Evolutionary conservation across 78 protist genomes (phyloP).

Genomic region (Protostelium mycophagum): DNA sequence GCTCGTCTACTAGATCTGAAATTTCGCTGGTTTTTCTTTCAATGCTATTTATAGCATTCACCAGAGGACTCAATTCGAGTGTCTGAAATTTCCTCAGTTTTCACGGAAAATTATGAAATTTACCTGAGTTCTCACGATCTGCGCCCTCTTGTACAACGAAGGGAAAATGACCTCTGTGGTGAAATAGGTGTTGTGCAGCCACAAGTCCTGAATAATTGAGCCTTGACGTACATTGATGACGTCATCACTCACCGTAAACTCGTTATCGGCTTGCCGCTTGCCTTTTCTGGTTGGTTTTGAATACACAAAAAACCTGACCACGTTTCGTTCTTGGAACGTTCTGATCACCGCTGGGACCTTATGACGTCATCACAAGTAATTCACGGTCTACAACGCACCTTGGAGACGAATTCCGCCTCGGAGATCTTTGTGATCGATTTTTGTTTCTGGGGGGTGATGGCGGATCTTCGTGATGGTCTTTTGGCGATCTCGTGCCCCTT

Average conservation of each 20-base stretch:
- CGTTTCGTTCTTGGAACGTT: constrained; percentile 37
- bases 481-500: not conserved
- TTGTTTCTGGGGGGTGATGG: not conserved
- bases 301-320: constrained; percentile 39
- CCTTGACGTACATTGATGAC: too few relatives aligned
- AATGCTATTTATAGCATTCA: constrained; percentile 52
- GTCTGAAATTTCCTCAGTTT: not conserved
- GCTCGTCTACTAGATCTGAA: constrained; percentile 36
- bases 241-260: not conserved
- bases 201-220: not conserved
- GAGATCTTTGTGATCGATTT: not conserved
- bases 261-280: constrained; percentile 9
- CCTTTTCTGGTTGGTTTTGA: constrained; percentile 54
- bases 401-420: not conserved
- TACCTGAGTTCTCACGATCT: not conserved
- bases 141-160: not conserved
- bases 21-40: constrained; percentile 46
- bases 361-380: constrained; percentile 9
- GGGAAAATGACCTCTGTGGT: not conserved
- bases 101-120: not conserved
- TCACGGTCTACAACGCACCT: not conserved
- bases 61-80: constrained; percentile 40
- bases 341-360: constrained; percentile 27
- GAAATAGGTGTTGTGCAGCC: not conserved
- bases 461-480: too few relatives aligned